Percentiles rank a stretch among this genome's conserved stretches.
These are phyloP conservation scores for Ustilago bromivora DNA, from an alignment of 1,284 basidiomycete genomes.

Conservation along the genomic window DNA sequence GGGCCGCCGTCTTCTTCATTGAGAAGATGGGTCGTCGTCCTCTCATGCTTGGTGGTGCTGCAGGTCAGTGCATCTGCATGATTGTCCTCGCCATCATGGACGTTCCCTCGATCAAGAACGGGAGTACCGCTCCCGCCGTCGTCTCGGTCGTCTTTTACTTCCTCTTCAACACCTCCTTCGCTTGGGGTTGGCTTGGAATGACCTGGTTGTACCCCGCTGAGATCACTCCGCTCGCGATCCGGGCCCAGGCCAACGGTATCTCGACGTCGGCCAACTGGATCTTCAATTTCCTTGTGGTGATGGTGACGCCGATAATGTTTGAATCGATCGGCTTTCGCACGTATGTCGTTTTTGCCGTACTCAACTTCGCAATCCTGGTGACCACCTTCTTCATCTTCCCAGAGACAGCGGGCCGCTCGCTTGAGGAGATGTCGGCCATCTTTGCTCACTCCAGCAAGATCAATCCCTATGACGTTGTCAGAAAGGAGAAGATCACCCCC, in stretches of 20 bases:
- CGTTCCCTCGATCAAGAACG: constrained; percentile 26
- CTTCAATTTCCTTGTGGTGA: constrained; percentile 66
- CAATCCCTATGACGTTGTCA: constrained; percentile 65
- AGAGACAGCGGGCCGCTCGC: constrained; percentile 61
- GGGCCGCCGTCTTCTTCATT: constrained; percentile 64
- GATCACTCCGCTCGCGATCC: constrained; percentile 64
- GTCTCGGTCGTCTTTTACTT: constrained; percentile 63
- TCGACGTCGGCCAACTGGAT: constrained; percentile 64
- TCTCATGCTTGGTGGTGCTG: constrained; percentile 63
- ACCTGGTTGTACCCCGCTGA: constrained; percentile 69
- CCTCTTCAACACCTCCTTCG: constrained; percentile 68
- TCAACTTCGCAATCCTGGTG: constrained; percentile 58
- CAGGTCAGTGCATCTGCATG: constrained; percentile 63
- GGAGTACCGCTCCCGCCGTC: constrained; percentile 33
- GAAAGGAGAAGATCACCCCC: constrained; percentile 55
- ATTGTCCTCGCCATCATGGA: constrained; percentile 53
- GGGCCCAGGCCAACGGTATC: constrained; percentile 65
- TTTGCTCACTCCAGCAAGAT: constrained; percentile 59
- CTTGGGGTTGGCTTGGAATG: constrained; percentile 68
- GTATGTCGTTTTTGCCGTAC: constrained; percentile 54
- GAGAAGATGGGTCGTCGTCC: constrained; percentile 64
- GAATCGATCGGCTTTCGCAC: constrained; percentile 48
- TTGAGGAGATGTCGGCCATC: constrained; percentile 66
- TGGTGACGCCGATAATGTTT: constrained; percentile 60
- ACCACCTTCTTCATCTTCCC: constrained; percentile 62